These are phyloP conservation scores for Lipomyces yamanashiensis DNA, from an alignment of 805 yeast genomes.

Conservation along the genomic window DNA sequence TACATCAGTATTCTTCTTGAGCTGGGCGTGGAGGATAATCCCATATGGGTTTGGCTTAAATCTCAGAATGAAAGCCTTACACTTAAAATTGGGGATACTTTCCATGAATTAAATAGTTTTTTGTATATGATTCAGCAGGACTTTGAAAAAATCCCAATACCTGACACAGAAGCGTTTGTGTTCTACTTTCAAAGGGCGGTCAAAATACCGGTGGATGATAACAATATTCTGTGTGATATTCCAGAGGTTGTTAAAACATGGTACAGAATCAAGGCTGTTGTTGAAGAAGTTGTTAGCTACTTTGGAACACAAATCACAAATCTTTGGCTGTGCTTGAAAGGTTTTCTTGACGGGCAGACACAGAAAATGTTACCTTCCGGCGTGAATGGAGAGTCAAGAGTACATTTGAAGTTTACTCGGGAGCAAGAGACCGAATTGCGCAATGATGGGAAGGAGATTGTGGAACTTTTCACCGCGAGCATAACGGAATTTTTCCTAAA, in stretches of 20 bases:
- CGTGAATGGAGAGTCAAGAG: conserved; percentile 47
- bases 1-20: conserved; percentile 56
- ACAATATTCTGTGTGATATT: conserved; percentile 51
- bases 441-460: conserved; percentile 49
- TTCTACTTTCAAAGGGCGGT: conserved; percentile 26
- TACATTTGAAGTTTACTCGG: conserved; percentile 51
- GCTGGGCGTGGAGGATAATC: conserved; percentile 66
- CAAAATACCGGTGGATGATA: conserved; percentile 3
- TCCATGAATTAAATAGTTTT: conserved; percentile 45
- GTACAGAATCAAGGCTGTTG: conserved; percentile 53
- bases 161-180: neutral
- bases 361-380: conserved; percentile 51
- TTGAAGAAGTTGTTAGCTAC: conserved; percentile 50
- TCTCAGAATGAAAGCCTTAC: conserved; percentile 53
- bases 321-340: conserved; percentile 61
- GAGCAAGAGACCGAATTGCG: conserved; percentile 51
- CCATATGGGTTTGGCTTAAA: conserved; percentile 65
- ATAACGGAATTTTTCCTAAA: conserved; percentile 40
- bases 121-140: conserved; percentile 24
- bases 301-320: conserved; percentile 50
- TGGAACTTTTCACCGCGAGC: conserved; percentile 42
- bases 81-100: conserved; percentile 49
- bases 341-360: conserved; percentile 56
- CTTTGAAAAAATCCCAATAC: conserved; percentile 14
- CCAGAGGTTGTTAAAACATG: conserved; percentile 63